These are phyloP conservation scores for Dictyostelium capitatum DNA, from an alignment of 78 protist species.

Conservation along the genomic window DNA sequence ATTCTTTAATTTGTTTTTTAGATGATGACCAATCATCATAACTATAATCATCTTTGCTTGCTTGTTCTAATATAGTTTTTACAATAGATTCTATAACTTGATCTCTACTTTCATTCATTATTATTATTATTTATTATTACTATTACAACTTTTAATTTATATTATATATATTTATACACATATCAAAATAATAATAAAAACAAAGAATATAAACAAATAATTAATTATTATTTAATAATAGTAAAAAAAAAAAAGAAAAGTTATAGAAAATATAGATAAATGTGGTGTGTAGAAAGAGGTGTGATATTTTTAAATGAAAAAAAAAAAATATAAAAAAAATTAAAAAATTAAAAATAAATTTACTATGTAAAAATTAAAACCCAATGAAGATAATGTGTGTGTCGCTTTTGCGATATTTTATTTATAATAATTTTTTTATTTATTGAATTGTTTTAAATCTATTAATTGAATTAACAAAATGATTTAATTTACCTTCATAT, in stretches of 20 bases:
- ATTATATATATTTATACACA: too few relatives aligned
- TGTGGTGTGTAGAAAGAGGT: too few relatives aligned
- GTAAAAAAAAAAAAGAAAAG: background rate
- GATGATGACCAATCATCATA: conserved; percentile 57
- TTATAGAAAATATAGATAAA: background rate
- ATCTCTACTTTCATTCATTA: conserved; percentile 24
- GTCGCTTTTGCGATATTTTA: too few relatives aligned
- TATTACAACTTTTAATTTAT: background rate
- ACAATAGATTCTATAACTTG: conserved; percentile 15
- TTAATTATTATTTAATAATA: too few relatives aligned
- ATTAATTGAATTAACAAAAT: background rate
- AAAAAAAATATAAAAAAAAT: background rate
- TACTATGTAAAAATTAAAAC: too few relatives aligned
- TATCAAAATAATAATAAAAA: too few relatives aligned
- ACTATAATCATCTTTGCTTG: conserved; percentile 5
- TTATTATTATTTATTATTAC: background rate
- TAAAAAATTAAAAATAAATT: background rate
- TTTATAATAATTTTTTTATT: too few relatives aligned
- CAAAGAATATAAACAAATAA: too few relatives aligned
- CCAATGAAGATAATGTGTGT: too few relatives aligned
- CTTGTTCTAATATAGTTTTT: background rate
- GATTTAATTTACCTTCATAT: conserved; percentile 19
- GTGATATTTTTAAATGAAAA: background rate
- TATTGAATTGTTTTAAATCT: background rate
- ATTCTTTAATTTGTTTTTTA: conserved; percentile 35